Evolutionary conservation across 2,329 filamentous ascomycete species (phyloP).

Genomic region (Diaporthe citriasiana): DNA sequence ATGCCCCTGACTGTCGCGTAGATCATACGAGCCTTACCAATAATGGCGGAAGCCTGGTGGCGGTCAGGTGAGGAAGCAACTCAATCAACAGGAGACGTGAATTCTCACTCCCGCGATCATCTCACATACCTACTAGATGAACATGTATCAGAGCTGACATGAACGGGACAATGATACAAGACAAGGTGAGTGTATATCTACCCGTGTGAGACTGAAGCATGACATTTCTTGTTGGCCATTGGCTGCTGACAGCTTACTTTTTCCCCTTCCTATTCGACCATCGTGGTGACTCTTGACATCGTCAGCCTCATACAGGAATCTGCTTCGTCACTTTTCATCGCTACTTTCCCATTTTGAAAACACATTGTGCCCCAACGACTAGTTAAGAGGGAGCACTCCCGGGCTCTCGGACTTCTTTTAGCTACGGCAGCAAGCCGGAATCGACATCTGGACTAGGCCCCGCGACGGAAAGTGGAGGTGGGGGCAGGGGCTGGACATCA

Average conservation of each 20-base stretch:
- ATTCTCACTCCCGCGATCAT: not conserved
- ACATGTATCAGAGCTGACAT: not conserved
- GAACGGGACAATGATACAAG: not conserved
- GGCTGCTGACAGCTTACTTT: not conserved
- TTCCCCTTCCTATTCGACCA: not conserved
- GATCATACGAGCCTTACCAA: not conserved
- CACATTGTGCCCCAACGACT: not conserved
- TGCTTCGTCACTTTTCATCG: not conserved
- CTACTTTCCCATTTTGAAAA: not conserved
- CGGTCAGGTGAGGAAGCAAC: not conserved
- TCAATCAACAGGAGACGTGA: not conserved
- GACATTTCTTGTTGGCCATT: not conserved
- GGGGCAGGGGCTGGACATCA: not conserved
- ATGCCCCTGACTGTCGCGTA: not conserved
- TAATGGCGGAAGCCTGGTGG: not conserved
- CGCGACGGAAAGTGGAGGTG: conserved; percentile 22
- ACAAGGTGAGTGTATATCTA: not conserved
- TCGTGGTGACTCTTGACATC: not conserved
- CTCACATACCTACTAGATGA: no score
- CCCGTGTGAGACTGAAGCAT: not conserved
- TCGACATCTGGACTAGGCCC: not conserved
- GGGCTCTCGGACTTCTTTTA: not conserved
- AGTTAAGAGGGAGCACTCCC: not conserved
- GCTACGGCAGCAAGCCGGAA: not conserved
- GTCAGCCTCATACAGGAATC: not conserved